Percentiles rank a stretch among this genome's conserved stretches.
These are phyloP conservation scores for Acanthochlamys bracteata DNA, from an alignment of 106 monocot genomes.

Conservation along the genomic window DNA sequence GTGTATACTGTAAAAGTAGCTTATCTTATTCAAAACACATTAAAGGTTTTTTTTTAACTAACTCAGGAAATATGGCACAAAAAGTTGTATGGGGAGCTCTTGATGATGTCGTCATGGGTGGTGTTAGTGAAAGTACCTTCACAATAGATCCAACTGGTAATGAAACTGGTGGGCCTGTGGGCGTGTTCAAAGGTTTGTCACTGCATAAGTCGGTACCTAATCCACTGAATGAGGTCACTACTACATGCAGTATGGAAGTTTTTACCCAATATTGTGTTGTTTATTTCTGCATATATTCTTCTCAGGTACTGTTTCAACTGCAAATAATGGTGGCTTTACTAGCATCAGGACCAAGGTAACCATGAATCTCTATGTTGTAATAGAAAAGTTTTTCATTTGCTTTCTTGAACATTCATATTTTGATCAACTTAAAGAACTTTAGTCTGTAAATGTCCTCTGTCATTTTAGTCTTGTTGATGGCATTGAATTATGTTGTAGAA, in stretches of 20 bases:
- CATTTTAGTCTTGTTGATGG: too few relatives aligned
- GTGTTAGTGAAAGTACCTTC: conserved; percentile 89
- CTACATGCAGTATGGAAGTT: too few relatives aligned
- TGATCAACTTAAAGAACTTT: too few relatives aligned
- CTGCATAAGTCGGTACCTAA: not conserved
- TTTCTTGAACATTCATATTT: not conserved
- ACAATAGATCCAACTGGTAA: conserved; percentile 56
- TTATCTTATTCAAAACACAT: not conserved
- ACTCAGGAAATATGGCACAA: conserved; percentile 49
- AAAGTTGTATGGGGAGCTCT: conserved; percentile 78
- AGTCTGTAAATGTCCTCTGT: too few relatives aligned
- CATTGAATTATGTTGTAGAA: conserved; percentile 69
- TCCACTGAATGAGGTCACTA: too few relatives aligned
- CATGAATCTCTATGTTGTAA: not conserved
- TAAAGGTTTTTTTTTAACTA: not conserved
- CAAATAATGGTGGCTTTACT: conserved; percentile 93
- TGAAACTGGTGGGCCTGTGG: conserved; percentile 78
- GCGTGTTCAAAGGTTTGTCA: conserved; percentile 80
- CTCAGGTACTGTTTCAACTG: conserved; percentile 81
- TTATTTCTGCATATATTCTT: not conserved
- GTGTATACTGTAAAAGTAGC: not conserved
- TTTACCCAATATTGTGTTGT: not conserved
- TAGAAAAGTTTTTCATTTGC: not conserved
- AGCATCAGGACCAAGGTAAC: conserved; percentile 94
- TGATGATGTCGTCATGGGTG: conserved; percentile 99